Evolutionary conservation across 495 filamentous ascomycete genomes (phyloP).

Genomic region (Penicillium soppii): DNA sequence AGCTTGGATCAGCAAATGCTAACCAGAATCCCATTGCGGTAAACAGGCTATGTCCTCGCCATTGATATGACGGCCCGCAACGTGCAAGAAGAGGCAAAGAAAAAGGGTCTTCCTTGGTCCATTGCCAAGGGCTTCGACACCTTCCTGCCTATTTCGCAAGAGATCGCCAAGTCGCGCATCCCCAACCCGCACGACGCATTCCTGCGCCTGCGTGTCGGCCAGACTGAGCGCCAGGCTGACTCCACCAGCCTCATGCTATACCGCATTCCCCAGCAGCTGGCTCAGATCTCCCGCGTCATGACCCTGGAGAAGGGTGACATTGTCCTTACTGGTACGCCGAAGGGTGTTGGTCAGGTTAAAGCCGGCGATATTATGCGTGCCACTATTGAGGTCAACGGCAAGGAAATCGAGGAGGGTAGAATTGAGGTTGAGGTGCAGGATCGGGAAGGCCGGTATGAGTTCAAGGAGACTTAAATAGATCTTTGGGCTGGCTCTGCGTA

Average conservation of each 20-base stretch:
- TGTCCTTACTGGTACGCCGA: slow-evolving; percentile 92
- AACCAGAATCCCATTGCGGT: background rate
- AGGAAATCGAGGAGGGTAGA: slow-evolving; percentile 80
- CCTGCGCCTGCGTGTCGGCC: slow-evolving; percentile 79
- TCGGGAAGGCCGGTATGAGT: slow-evolving; percentile 50
- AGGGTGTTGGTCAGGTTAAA: slow-evolving; percentile 85
- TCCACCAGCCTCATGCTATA: slow-evolving; percentile 90
- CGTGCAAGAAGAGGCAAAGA: slow-evolving; percentile 91
- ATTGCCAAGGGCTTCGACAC: slow-evolving; percentile 98
- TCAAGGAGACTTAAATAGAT: slow-evolving; percentile 42
- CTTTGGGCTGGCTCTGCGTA: background rate
- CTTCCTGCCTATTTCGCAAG: slow-evolving; percentile 79
- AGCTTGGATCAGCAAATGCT: background rate
- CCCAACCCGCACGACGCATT: slow-evolving; percentile 86
- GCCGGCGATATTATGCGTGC: slow-evolving; percentile 88
- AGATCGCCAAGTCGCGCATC: slow-evolving; percentile 74
- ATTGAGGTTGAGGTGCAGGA: slow-evolving; percentile 85
- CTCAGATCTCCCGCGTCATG: slow-evolving; percentile 93
- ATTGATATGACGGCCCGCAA: slow-evolving; percentile 97
- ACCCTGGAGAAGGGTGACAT: slow-evolving; percentile 89
- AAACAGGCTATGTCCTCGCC: slow-evolving; percentile 71
- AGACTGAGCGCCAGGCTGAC: slow-evolving; percentile 72
- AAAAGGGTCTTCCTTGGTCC: slow-evolving; percentile 93
- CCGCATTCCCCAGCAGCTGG: slow-evolving; percentile 78
- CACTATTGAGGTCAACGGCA: slow-evolving; percentile 76